Evolutionary conservation across 345 rosid species (phyloP), one percentile per base, ranked within the genome.

Genomic region (Linum usitatissimum): DNA sequence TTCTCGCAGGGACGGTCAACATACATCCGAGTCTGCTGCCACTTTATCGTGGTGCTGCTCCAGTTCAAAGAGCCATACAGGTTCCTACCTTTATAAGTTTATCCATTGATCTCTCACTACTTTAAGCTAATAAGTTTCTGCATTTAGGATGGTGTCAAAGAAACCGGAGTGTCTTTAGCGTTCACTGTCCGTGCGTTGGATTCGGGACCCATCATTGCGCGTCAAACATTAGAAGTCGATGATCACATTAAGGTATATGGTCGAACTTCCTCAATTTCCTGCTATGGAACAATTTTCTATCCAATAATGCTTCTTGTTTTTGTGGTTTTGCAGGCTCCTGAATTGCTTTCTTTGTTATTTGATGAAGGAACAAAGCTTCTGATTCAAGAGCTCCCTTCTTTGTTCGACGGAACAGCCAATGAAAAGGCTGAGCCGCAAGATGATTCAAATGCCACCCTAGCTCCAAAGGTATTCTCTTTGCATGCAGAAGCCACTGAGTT

Each of bases 21-120:
- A 77, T 93, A 75, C 99, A 90, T 65, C 99, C 97, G 51, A 93
- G 97, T 79, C 75, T 93, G 71, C 70, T 93, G 36, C 99, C 97
- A 0, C 64, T 80, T 31, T 92, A 92, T 59, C 95, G 95, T 69
- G 97, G 98, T 54, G 98, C 96, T 77, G 96, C 98, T 72, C 96
- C 96, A 62, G 97, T 87, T 72, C 99, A 93, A 70, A 83, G 97
- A 74, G 91, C 91, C 56, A 71, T 89, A 69, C 84, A 84, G 94
- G 97, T 90, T 55, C 64, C 36, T 58, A 19, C 12, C 62, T 48
- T 59, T 55, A n/a, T 60, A 31, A 38, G 64, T 60, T 62, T 56
- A 34, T 4, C 38, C 5, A 34, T 60, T 6, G 30, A 38, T 54
- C 64, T 30, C 66, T 18, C 63, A 60, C 66, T 59, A 53, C 66